Percentiles rank a stretch among this genome's conserved stretches.
phyloP scores from a whole-genome alignment of 176 grass and related monocot species.

The Oryza meridionalis region DNA sequence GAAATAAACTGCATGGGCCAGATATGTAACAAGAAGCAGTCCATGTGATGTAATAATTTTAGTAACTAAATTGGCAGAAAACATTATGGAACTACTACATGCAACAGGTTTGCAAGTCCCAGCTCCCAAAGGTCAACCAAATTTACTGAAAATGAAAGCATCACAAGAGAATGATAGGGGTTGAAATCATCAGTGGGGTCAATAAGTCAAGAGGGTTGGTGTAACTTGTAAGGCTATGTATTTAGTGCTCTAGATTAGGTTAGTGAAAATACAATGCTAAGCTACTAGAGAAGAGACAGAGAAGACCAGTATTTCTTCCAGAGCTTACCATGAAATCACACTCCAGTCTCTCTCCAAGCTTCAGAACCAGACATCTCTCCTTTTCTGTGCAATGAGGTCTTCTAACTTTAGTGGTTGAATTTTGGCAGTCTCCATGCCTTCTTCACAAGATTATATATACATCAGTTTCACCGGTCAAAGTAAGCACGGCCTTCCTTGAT shows the following conservation, averaged over 20 bases:
- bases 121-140: background rate
- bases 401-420: background rate
- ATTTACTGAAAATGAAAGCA: background rate
- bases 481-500: background rate
- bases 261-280: background rate
- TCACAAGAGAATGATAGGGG: background rate
- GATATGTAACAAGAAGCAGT: background rate
- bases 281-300: background rate
- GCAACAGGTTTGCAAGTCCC: background rate
- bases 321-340: background rate
- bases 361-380: background rate
- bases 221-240: background rate
- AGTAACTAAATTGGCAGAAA: background rate
- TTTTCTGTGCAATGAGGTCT: background rate
- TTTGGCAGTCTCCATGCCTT: background rate
- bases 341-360: background rate
- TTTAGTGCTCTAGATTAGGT: background rate
- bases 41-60: background rate
- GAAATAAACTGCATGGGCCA: background rate
- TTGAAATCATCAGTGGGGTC: background rate
- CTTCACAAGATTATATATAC: background rate
- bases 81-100: background rate
- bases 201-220: background rate
- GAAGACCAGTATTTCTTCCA: background rate
- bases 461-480: background rate